Base-by-base conservation (phyloP, 352 stramenopile genomes). In the Phytophthora podocarpi region DNA sequence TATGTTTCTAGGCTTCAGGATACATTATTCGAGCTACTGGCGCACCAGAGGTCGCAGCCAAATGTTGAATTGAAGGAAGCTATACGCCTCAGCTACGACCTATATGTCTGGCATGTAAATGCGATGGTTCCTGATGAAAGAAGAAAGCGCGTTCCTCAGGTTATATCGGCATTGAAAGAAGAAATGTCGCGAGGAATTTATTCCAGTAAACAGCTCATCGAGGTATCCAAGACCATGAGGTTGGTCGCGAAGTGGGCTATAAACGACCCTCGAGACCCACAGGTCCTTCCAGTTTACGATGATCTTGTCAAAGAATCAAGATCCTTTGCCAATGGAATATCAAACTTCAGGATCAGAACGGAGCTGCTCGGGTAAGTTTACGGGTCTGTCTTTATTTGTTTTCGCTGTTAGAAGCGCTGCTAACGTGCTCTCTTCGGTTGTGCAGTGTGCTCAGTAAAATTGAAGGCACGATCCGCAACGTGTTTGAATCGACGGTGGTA, bases 211-310 rank as follows among this genome's bases (percentile, higher is more conserved):
- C 9, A 34, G 15, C 11, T 10, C 10, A 36, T 39, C 1, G 16
- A 30, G 39, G 21, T 59, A 30, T 31, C 36, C 11, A 41, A 50
- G 35, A 30, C 51, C 9, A 27, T 59, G 27, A 59, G 34, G 26
- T 16, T 35, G 7, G 51, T 43, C 1, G 28, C 2, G 7, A 23
- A 36, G 21, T 59, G 51, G 51, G 51, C 51, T 34, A 18, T 1
- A 35, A 20, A 7, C 6, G 51, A 50, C 30, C 16, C 40, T 34
- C 40, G 23, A 32, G 27, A 31, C n/a, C 24, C 40, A 15, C 23
- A 23, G 10, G 23, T 34, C n/a, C 13, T 7, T 23, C 13, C 15
- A 15, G 11, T 48, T 21, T 34, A 34, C 20, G 23, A 23, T 20
- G 40, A 23, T 35, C 24, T 48, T 23, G 40, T 48, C 12, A 26